Percentiles rank a stretch among this genome's conserved stretches.
Evolutionary conservation across 169 alveolate genomes (phyloP).

Genomic region (Cryptosporidium baileyi): DNA sequence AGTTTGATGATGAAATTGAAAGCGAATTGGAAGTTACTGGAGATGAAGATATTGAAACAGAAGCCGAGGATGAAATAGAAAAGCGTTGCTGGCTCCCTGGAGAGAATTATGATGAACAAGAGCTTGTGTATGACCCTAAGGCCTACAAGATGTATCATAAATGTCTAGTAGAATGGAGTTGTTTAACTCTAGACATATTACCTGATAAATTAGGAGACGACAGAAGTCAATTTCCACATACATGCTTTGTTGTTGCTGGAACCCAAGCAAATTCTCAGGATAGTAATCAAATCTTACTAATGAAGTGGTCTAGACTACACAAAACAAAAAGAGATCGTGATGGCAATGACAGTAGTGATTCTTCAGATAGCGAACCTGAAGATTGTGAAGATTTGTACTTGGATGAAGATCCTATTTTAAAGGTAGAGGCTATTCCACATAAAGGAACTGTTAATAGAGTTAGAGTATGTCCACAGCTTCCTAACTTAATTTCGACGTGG

Average conservation of each 20-base stretch:
- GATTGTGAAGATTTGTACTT: neutral
- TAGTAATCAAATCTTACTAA: conserved; percentile 18
- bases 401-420: conserved; percentile 58
- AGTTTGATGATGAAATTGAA: conserved; percentile 49
- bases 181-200: conserved; percentile 37
- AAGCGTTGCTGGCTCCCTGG: conserved; percentile 53
- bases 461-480: conserved; percentile 66
- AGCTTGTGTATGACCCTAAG: conserved; percentile 44
- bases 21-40: conserved; percentile 12
- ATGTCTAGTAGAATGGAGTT: conserved; percentile 67
- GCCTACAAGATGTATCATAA: conserved; percentile 66
- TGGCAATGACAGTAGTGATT: conserved; percentile 7
- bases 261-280: conserved; percentile 66
- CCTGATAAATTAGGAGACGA: conserved; percentile 54
- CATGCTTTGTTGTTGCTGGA: conserved; percentile 64
- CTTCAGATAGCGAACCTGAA: neutral
- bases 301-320: conserved; percentile 69
- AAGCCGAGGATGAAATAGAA: conserved; percentile 3
- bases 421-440: conserved; percentile 58
- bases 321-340: conserved; percentile 62
- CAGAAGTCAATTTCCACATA: conserved; percentile 66
- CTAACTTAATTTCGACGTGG: conserved; percentile 56
- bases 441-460: conserved; percentile 56
- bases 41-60: neutral
- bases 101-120: conserved; percentile 8